Evolutionary conservation across 2,329 filamentous ascomycete genomes (phyloP).

Genomic region (Diaporthe citrichinensis): DNA sequence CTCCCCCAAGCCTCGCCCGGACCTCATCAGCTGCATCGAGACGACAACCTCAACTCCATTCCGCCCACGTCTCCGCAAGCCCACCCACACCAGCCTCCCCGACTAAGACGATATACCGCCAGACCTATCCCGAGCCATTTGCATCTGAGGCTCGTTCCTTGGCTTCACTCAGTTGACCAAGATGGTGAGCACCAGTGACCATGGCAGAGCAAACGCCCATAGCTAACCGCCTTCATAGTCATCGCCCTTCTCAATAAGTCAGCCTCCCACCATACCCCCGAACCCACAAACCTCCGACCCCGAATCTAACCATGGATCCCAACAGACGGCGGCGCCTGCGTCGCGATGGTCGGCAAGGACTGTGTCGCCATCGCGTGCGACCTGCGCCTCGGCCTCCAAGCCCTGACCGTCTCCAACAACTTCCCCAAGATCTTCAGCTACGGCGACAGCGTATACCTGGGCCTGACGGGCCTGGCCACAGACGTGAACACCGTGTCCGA

Average conservation of each 20-base stretch:
- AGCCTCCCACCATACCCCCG: slow-evolving; percentile 50
- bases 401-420: slow-evolving; percentile 98
- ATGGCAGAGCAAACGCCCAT: slow-evolving; percentile 39
- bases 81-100: slow-evolving; percentile 15
- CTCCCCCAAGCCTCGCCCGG: slow-evolving; percentile 39
- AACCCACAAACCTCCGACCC: slow-evolving; percentile 33
- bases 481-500: slow-evolving; percentile 96
- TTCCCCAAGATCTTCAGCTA: slow-evolving; percentile 99
- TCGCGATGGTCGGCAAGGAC: slow-evolving; percentile 99
- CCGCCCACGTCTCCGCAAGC: slow-evolving; percentile 20
- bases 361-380: slow-evolving; percentile 99
- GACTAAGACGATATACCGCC: neutral
- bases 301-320: slow-evolving; percentile 43
- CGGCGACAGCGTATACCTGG: slow-evolving; percentile 89
- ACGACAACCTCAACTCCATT: slow-evolving; percentile 33
- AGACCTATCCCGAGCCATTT: neutral
- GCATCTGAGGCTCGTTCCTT: neutral
- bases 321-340: slow-evolving; percentile 88
- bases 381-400: slow-evolving; percentile 95
- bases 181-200: slow-evolving; percentile 50
- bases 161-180: slow-evolving; percentile 40
- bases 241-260: slow-evolving; percentile 97
- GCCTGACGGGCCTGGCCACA: slow-evolving; percentile 95
- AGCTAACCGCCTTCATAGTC: slow-evolving; percentile 68
- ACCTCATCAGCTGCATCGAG: slow-evolving; percentile 38